Evolutionary conservation across 2,329 filamentous ascomycete genomes (phyloP), one percentile per base, ranked within the genome.

Genomic region (Sporothrix sp.): DNA sequence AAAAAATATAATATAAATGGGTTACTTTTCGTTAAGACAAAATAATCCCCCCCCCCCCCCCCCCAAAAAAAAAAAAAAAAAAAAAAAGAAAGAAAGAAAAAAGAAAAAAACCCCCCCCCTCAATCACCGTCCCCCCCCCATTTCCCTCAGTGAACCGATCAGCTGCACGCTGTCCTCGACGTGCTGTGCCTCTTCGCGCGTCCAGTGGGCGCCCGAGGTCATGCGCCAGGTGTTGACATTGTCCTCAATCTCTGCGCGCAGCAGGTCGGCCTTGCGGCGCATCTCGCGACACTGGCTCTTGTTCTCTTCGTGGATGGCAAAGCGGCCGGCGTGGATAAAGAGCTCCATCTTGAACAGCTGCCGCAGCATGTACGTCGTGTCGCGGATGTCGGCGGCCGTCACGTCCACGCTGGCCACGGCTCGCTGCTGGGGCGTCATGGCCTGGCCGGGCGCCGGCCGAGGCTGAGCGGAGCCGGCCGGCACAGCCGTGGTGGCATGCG

Each of bases 311-410:
- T 55, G n/a, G 11, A 32, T 11, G 42, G 51, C 48, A 28, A 47
- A 54, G 27, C 52, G 50, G n/a, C 44, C 27, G 35, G 48, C 40
- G 48, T 53, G 32, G 35, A 53, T 47, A 16, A 11, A n/a, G 9
- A 56, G 52, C 52, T 54, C 54, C 50, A 54, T 43, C 35, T 46
- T 48, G 48, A 39, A 54, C 18, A 56, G 52, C 50, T 52, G 39
- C 9, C 54, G 54, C 30, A 56, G 50, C 50, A 52, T 42, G 21
- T 43, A 14, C 4, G 51, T 56, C 10, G 54, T 48, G 18, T 49
- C 48, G 48, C 52, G 54, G 9, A 56, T 21, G 36, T 54, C 52
- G n/a, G 21, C 39, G 5, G 47, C 33, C 16, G 44, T 40, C 16
- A 55, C 37, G 32, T 35, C 42, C 40, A 43, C 23, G 28, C 37